Conservation (phyloP, 2,329 filamentous ascomycete genomes). For the Aschersonia sp. region DNA sequence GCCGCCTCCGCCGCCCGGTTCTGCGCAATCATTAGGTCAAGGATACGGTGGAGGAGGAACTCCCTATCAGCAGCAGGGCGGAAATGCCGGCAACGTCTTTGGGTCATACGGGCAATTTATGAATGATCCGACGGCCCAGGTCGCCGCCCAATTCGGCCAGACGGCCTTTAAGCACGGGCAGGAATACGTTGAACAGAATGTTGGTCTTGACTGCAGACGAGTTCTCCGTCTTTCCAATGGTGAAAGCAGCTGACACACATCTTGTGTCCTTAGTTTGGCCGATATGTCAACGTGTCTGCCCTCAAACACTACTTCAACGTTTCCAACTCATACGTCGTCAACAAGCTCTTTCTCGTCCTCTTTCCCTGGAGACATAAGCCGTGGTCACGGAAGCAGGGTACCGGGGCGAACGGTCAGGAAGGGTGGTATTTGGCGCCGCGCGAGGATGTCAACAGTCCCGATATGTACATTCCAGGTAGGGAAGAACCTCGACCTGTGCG, state of each 20-base stretch:
- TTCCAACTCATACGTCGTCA: slow-evolving; percentile 89
- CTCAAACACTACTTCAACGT: slow-evolving; percentile 99
- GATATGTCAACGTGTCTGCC: slow-evolving; percentile 80
- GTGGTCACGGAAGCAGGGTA: slow-evolving; percentile 81
- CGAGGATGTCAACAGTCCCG: slow-evolving; percentile 92
- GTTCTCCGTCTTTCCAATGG: no score
- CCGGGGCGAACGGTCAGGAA: slow-evolving; percentile 54
- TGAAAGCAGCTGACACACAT: not conserved
- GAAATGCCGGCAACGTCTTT: slow-evolving; percentile 37
- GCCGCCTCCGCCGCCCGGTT: slow-evolving; percentile 65
- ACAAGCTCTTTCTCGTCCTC: slow-evolving; percentile 83
- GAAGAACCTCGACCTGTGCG: not conserved
- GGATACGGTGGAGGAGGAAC: slow-evolving; percentile 43
- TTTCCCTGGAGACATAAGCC: slow-evolving; percentile 97
- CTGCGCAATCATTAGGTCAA: slow-evolving; percentile 50
- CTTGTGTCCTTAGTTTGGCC: slow-evolving; percentile 28
- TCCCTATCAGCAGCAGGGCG: slow-evolving; percentile 56
- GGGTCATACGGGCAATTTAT: slow-evolving; percentile 83
- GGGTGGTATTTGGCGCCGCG: slow-evolving; percentile 78
- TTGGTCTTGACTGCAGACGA: slow-evolving; percentile 27
- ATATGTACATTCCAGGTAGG: slow-evolving; percentile 89
- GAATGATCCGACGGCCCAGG: slow-evolving; percentile 86
- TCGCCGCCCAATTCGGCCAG: slow-evolving; percentile 89
- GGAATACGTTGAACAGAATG: slow-evolving; percentile 91
- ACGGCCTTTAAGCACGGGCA: slow-evolving; percentile 82